These are phyloP conservation scores for Chaetomidium leptoderma DNA, from an alignment of 495 filamentous ascomycete species.

Conservation along the genomic window DNA sequence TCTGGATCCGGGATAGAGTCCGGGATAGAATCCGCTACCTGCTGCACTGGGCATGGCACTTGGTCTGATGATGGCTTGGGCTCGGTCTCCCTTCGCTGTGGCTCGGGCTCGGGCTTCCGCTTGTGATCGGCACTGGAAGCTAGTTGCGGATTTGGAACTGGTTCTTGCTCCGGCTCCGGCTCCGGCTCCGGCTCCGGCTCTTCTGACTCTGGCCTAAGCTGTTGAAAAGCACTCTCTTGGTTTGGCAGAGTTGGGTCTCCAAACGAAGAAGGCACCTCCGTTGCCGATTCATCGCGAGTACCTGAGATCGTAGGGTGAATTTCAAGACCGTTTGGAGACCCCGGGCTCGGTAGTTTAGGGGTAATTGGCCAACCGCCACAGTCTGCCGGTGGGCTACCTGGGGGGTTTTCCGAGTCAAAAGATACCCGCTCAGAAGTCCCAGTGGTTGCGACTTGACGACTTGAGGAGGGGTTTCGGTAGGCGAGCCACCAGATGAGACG, in stretches of 20 bases:
- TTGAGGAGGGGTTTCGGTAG: not conserved
- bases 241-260: not conserved
- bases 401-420: too few relatives aligned
- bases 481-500: not conserved
- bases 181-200: not conserved
- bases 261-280: not conserved
- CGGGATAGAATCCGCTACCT: too few relatives aligned
- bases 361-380: not conserved
- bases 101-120: too few relatives aligned
- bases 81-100: too few relatives aligned
- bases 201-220: not conserved
- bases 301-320: not conserved
- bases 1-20: too few relatives aligned
- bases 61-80: too few relatives aligned
- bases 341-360: not conserved
- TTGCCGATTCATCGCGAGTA: not conserved
- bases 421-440: not conserved
- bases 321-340: too few relatives aligned
- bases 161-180: not conserved
- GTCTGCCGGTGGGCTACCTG: not conserved
- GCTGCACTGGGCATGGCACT: too few relatives aligned
- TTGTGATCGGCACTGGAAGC: too few relatives aligned
- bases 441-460: not conserved
- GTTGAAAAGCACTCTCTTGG: not conserved
- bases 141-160: not conserved